These are phyloP conservation scores for Croton laevigatus DNA, from an alignment of 441 rosid genomes.

Conservation along the genomic window DNA sequence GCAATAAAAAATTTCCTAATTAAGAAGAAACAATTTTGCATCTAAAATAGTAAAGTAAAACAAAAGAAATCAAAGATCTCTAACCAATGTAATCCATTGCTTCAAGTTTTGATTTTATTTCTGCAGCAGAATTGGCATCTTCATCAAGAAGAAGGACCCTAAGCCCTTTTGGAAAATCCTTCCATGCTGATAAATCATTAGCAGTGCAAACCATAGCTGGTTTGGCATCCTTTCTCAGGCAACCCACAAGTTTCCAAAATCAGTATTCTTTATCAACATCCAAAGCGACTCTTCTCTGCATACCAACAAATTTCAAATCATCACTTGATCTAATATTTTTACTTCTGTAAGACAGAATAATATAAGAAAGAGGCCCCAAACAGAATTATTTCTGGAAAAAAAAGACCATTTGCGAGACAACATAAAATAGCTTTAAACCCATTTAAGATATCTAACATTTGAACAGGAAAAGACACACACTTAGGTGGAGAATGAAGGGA, in stretches of 20 bases:
- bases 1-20: conserved; percentile 17
- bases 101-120: conserved; percentile 75
- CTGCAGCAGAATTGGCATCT: conserved; percentile 52
- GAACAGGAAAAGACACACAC: conserved; percentile 9
- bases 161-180: conserved; percentile 95
- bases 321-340: background rate
- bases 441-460: conserved; percentile 22
- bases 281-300: conserved; percentile 34
- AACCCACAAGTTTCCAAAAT: conserved; percentile 36
- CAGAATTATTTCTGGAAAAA: background rate
- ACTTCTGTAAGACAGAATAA: background rate
- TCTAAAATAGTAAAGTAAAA: background rate
- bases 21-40: conserved; percentile 7
- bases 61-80: conserved; percentile 31
- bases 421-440: conserved; percentile 9
- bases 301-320: conserved; percentile 19
- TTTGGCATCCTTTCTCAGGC: conserved; percentile 93
- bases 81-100: conserved; percentile 88
- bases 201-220: conserved; percentile 96
- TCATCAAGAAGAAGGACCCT: conserved; percentile 78
- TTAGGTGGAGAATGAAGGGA: background rate
- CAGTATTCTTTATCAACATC: conserved; percentile 25
- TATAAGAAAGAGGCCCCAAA: background rate
- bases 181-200: conserved; percentile 83
- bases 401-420: background rate